These are phyloP conservation scores for Pleurostoma richardsiae DNA, from an alignment of 2,329 filamentous ascomycete genomes.

Conservation along the genomic window DNA sequence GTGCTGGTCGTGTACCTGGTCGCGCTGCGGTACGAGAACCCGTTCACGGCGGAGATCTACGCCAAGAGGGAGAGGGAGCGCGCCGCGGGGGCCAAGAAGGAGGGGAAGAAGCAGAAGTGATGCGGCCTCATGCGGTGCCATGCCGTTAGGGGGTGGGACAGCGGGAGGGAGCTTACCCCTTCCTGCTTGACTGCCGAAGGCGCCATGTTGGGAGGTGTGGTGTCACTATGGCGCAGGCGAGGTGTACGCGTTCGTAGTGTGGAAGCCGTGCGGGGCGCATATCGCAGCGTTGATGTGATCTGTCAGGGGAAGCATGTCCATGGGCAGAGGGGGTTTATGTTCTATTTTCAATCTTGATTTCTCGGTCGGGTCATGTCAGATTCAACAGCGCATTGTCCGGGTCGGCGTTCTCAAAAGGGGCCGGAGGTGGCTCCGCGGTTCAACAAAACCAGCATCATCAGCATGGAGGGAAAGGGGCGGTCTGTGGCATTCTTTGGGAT, in stretches of 20 bases:
- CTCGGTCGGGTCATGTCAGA: background rate
- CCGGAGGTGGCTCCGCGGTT: background rate
- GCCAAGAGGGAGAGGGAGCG: conserved; percentile 69
- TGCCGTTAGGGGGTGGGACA: conserved; percentile 1
- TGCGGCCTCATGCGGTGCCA: background rate
- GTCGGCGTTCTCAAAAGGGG: background rate
- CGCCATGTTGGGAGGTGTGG: background rate
- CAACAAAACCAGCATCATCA: background rate
- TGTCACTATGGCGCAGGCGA: background rate
- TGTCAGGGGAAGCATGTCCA: no score
- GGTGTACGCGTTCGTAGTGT: background rate
- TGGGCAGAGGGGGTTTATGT: no score
- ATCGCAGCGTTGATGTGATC: background rate
- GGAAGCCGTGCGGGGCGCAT: background rate
- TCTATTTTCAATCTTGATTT: conserved; percentile 19
- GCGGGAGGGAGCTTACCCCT: background rate
- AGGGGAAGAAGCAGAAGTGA: conserved; percentile 49
- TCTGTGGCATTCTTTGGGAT: background rate
- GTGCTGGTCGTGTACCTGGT: conserved; percentile 76
- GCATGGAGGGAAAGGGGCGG: background rate
- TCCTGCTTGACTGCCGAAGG: no score
- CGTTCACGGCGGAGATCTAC: conserved; percentile 91
- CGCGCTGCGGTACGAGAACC: conserved; percentile 84
- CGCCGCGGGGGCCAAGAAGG: conserved; percentile 23
- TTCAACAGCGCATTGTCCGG: background rate